Conservation (phyloP, 164 flowering plant genomes). For the Pachysandra terminalis region DNA sequence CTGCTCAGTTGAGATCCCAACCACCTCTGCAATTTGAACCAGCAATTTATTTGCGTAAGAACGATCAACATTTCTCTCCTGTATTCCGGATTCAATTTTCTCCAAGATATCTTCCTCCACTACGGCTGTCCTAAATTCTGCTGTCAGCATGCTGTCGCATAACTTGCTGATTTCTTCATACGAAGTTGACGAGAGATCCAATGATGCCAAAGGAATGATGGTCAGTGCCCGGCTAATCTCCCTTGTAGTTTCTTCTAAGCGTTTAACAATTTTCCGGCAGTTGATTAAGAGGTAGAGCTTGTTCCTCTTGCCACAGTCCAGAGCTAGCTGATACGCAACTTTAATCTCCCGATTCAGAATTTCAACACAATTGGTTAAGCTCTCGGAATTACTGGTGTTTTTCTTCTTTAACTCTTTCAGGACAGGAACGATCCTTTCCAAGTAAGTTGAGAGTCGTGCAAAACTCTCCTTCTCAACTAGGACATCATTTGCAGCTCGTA, state of each 20-base stretch:
- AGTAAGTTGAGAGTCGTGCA: slow-evolving; percentile 34
- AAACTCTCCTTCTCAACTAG: slow-evolving; percentile 54
- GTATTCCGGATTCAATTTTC: slow-evolving; percentile 64
- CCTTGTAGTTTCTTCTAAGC: slow-evolving; percentile 34
- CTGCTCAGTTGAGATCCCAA: slow-evolving; percentile 58
- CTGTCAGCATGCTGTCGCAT: slow-evolving; percentile 40
- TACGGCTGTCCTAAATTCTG: slow-evolving; percentile 52
- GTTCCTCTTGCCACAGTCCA: slow-evolving; percentile 55
- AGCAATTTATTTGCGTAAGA: slow-evolving; percentile 61
- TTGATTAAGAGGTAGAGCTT: slow-evolving; percentile 57
- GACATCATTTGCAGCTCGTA: slow-evolving; percentile 37
- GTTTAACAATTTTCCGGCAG: slow-evolving; percentile 39
- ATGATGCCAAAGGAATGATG: slow-evolving; percentile 48
- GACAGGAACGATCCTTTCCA: slow-evolving; percentile 47
- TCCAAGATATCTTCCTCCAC: slow-evolving; percentile 58
- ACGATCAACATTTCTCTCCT: slow-evolving; percentile 55
- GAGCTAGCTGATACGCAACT: slow-evolving; percentile 36
- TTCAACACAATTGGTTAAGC: slow-evolving; percentile 35
- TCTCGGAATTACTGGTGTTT: slow-evolving; percentile 27
- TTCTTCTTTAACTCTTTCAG: slow-evolving; percentile 42
- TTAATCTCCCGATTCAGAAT: slow-evolving; percentile 42
- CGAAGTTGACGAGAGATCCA: slow-evolving; percentile 41
- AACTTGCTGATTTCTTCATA: slow-evolving; percentile 42
- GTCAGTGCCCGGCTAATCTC: slow-evolving; percentile 55
- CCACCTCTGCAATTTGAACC: slow-evolving; percentile 49